Base-by-base conservation (phyloP, 2,329 filamentous ascomycete genomes). In the Hyphodiscus sp. region DNA sequence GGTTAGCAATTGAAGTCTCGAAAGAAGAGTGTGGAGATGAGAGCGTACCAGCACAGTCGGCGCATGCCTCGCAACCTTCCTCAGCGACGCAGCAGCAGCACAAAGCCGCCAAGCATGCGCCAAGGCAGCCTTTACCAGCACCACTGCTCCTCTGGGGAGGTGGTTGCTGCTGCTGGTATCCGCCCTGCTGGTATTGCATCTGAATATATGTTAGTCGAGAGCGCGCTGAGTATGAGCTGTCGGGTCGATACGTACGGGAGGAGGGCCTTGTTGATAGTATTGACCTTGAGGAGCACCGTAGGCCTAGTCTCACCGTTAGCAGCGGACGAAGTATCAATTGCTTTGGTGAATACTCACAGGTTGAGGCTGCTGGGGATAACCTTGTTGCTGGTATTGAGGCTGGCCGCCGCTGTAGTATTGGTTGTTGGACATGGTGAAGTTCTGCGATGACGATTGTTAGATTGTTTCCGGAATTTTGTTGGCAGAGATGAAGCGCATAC, bases 51-150 rank as follows among this genome's bases (percentile, higher is more conserved):
- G 58, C 59, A 66, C 75, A 77, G 41, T 76, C 74, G 47, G 69
- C 68, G 58, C 74, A 77, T 61, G 73, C 74, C 61, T 79, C 76
- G 65, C 76, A 77, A 50, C 73, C 71, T 60, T 78, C 73, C 60
- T 77, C 76, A 58, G 72, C 74, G 51, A 76, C 70, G 61, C 75
- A 79, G 66, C 76, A 79, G 63, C 75, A 78, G 64, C 76, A 77
- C 41, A 76, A 59, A 15, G 71, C 69, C 26, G 75, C 76, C 11
- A 79, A 65, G 65, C 75, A 77, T 51, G 69, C 72, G 55, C 71
- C 68, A 44, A 77, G 65, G 58, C 74, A 77, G 44, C 70, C 69
- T 26, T 71, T 70, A 30, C 64, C 70, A 29, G 69, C 68, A 47
- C 70, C 70, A 30, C 69, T 68, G 47, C 70, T 63, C 26, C 64